Evolutionary conservation across 2,329 filamentous ascomycete genomes (phyloP), one percentile per base, ranked within the genome.

Genomic region (Trichothecium sympodiale): DNA sequence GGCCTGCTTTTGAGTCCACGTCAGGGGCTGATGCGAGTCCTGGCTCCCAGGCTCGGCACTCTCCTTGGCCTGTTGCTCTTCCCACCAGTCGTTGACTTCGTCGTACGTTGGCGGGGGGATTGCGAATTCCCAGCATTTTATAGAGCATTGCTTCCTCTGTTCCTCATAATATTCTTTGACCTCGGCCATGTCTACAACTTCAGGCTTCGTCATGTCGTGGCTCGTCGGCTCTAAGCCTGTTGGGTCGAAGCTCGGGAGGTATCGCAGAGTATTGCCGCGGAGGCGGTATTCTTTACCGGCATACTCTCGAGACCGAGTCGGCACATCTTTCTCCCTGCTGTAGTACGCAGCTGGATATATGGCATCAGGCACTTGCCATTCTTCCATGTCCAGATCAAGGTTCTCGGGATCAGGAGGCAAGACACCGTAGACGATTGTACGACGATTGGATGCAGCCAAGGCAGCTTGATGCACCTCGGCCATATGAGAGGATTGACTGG

Each of bases 321-420:
- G 87, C 0, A 95, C 82, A 56, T 96, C 91, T 34, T 67, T 69
- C 41, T 93, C 85, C 18, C 83, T 69, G 46, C 87, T 83, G 52
- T 94, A 96, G 49, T 80, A 88, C 1, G 88, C 80, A 51, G 87
- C 79, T 54, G 87, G 83, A 43, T 94, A 93, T 33, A 95, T 71
- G 12, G 83, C 70, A 39, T 79, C 67, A 1, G 83, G 81, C 8
- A 77, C 29, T 12, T 41, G 28, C 23, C 50, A 31, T 2, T 52
- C 49, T 8, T 44, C 44, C 34, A 57, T 36, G 2, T 48, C 43
- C 5, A 40, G 25, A 8, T 37, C 31, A 12, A 56, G 44, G 8
- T 29, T 31, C 13, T 28, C 34, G 8, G 44, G 44, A 8, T 54
- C 49, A 0, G 59, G 56, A 14, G 51, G 49, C 0, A 45, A 43